Evolutionary conservation across 2,329 filamentous ascomycete species (phyloP).

Genomic region (Cercospora beticola): DNA sequence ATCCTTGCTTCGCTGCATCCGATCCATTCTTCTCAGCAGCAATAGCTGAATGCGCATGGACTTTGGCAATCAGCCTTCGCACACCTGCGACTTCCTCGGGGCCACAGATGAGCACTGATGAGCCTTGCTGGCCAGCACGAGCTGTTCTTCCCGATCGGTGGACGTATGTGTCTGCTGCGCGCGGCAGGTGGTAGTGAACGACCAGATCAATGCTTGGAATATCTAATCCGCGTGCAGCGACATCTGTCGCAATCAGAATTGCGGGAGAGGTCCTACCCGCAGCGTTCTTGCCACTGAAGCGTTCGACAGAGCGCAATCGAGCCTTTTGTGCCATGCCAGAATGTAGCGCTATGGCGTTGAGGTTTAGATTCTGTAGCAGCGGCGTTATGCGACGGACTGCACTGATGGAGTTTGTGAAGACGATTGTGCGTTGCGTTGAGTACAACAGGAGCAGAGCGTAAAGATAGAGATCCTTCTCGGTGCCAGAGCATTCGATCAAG

Average conservation of each 20-base stretch:
- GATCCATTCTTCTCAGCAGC: constrained; percentile 44
- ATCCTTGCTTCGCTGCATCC: constrained; percentile 52
- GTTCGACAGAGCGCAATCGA: constrained; percentile 85
- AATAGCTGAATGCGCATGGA: constrained; percentile 63
- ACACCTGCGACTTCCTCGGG: constrained; percentile 89
- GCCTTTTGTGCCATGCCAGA: constrained; percentile 97
- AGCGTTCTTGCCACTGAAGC: constrained; percentile 62
- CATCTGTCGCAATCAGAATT: constrained; percentile 88
- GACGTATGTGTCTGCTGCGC: constrained; percentile 88
- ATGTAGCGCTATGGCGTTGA: constrained; percentile 77
- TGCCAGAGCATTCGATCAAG: constrained; percentile 84
- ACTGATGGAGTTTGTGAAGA: constrained; percentile 96
- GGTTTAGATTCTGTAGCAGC: constrained; percentile 76
- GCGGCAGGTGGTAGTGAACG: constrained; percentile 92
- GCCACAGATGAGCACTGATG: constrained; percentile 83
- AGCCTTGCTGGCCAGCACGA: constrained; percentile 72
- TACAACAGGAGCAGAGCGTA: constrained; percentile 85
- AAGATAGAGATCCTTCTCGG: constrained; percentile 95
- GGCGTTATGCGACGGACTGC: constrained; percentile 83
- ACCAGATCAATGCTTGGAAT: constrained; percentile 87
- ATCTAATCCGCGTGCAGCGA: constrained; percentile 89
- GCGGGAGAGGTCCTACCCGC: constrained; percentile 47
- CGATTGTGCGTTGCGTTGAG: constrained; percentile 73
- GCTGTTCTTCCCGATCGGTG: constrained; percentile 94
- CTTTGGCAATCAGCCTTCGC: constrained; percentile 78